Evolutionary conservation across 2,329 filamentous ascomycete species (phyloP), one percentile per base, ranked within the genome.

Genomic region (Onygenales sp.): DNA sequence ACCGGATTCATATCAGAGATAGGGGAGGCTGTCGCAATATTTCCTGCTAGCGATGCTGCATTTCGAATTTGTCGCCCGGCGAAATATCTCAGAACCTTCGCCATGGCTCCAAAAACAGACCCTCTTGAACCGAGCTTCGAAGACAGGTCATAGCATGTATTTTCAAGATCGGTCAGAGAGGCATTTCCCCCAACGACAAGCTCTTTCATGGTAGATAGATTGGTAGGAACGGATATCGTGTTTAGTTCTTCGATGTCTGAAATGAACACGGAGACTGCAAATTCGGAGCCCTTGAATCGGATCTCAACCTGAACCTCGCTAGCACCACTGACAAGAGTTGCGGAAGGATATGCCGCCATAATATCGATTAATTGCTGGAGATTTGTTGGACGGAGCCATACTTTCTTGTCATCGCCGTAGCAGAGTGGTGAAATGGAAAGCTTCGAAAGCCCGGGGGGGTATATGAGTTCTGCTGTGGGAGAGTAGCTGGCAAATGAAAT

Each of bases 291-390:
- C 72, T 95, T 95, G 79, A 95, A 95, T 70, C 92, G 93, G 71
- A 90, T 86, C 69, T 95, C 89, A 55, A 95, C 93, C 69, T 95
- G 89, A 0, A 89, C 94, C 68, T 95, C 89, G 3, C 87, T 92
- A 64, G 87, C 92, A 55, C 89, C 89, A 43, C 87, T 88, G 52
- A 95, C 92, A 54, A 95, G 83, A 67, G 94, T 95, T 7, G 89
- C 87, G 9, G 83, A 82, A 0, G 89, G 89, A 59, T 87, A 84
- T 0, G 78, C 82, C 56, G 77, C 83, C 72, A 94, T 93, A 71
- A 95, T 91, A 64, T 92, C 84, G 3, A 95, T 77, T 2, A 95
- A 74, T 66, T 95, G 88, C 14, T 86, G 75, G 9, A 95, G 65
- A 0, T 86, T 93, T 27, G 86, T 83, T 0, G 89, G 89, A 8